These are phyloP conservation scores for Cryphonectria parasitica DNA, from an alignment of 2,329 filamentous ascomycete genomes.

Conservation along the genomic window DNA sequence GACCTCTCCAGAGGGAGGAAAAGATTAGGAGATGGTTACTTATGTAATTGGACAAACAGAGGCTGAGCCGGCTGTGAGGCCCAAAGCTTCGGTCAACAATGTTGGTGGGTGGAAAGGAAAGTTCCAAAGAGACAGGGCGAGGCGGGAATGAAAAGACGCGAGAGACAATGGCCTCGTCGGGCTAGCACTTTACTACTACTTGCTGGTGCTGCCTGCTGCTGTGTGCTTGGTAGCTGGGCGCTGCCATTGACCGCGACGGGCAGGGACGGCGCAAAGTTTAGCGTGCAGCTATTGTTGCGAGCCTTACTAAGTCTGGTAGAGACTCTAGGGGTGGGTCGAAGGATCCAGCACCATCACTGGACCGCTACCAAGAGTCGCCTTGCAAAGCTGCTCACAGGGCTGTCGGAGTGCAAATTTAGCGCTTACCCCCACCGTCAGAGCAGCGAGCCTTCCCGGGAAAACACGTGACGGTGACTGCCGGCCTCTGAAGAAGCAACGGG, in stretches of 20 bases:
- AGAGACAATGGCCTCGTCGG: slow-evolving; percentile 7
- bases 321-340: slow-evolving; percentile 5
- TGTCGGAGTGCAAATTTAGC: neutral
- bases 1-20: slow-evolving; percentile 8
- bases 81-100: slow-evolving; percentile 9
- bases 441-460: slow-evolving; percentile 5
- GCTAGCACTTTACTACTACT: neutral
- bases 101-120: slow-evolving; percentile 22
- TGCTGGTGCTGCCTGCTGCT: neutral
- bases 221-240: slow-evolving; percentile 2
- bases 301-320: slow-evolving; percentile 1
- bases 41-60: slow-evolving; percentile 8
- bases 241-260: neutral
- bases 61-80: slow-evolving; percentile 8
- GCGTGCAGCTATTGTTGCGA: slow-evolving; percentile 19
- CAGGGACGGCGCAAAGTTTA: slow-evolving; percentile 14
- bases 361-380: neutral
- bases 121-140: slow-evolving; percentile 21
- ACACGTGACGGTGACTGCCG: slow-evolving; percentile 27
- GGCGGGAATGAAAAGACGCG: slow-evolving; percentile 16
- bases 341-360: neutral
- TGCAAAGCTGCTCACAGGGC: neutral
- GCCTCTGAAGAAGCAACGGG: slow-evolving; percentile 20
- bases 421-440: slow-evolving; percentile 18
- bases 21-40: neutral